Percentiles rank a stretch among this genome's conserved stretches.
Conservation (phyloP, 495 filamentous ascomycete genomes). For the Cladorrhinum samala region DNA sequence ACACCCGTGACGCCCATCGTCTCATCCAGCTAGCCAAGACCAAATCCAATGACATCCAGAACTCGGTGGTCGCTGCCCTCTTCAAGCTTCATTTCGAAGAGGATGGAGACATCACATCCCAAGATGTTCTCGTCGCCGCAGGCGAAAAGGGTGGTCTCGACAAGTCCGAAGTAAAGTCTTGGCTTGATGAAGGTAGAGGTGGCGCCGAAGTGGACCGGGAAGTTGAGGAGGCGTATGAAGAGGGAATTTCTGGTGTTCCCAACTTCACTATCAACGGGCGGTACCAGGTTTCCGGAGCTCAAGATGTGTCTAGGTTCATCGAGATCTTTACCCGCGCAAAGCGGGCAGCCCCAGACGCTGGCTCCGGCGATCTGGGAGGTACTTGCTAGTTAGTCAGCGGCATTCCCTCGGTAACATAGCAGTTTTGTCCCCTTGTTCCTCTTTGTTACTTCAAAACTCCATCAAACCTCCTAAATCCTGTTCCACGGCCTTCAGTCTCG, state of each 20-base stretch:
- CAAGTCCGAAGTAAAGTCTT: constrained; percentile 49
- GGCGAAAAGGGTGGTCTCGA: constrained; percentile 60
- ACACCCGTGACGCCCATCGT: constrained; percentile 69
- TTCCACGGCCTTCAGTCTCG: constrained; percentile 72
- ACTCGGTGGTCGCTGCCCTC: constrained; percentile 58
- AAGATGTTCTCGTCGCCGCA: constrained; percentile 52
- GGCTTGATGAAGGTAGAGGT: constrained; percentile 58
- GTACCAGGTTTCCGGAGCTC: constrained; percentile 58
- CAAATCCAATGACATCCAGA: constrained; percentile 51
- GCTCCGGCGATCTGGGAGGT: background rate
- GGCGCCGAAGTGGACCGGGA: constrained; percentile 66
- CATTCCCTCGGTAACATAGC: background rate
- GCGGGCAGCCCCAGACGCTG: constrained; percentile 18
- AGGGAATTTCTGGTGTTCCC: constrained; percentile 64
- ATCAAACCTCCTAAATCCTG: constrained; percentile 65
- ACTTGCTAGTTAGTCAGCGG: constrained; percentile 5
- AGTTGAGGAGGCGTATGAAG: constrained; percentile 51
- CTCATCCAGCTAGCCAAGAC: constrained; percentile 63
- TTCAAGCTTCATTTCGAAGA: constrained; percentile 74
- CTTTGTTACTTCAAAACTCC: constrained; percentile 25
- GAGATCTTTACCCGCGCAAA: constrained; percentile 51
- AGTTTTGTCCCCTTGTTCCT: background rate
- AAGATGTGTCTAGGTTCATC: constrained; percentile 53
- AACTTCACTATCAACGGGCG: constrained; percentile 62
- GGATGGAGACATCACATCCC: constrained; percentile 67